These are phyloP conservation scores for Apium graveolens DNA, from an alignment of 129 eudicot species.

Conservation along the genomic window DNA sequence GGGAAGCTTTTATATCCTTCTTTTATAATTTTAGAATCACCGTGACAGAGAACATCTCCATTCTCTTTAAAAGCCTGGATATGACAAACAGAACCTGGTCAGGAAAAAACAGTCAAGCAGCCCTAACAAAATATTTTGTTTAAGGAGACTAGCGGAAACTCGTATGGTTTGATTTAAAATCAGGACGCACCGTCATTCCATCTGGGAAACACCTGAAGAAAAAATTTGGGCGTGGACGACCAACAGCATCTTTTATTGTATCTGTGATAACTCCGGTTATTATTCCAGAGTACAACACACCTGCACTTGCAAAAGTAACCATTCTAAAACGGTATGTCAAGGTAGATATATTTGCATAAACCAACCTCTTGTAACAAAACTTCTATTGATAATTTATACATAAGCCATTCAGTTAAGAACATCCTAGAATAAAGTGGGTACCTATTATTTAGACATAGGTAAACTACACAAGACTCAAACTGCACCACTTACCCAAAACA, in stretches of 20 bases:
- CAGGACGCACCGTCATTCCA: slow-evolving; percentile 59
- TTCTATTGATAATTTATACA: background rate
- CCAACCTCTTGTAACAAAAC: background rate
- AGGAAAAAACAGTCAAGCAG: slow-evolving; percentile 1
- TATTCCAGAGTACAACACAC: slow-evolving; percentile 67
- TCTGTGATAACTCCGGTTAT: slow-evolving; percentile 74
- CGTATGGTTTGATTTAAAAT: background rate
- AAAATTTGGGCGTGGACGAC: slow-evolving; percentile 91
- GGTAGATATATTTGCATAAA: background rate
- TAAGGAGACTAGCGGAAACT: background rate
- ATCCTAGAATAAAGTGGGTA: background rate
- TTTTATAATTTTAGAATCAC: slow-evolving; percentile 62
- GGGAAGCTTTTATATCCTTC: slow-evolving; percentile 95
- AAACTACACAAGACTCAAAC: background rate
- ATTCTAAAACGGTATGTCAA: background rate
- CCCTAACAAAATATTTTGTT: background rate
- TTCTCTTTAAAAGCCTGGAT: slow-evolving; percentile 39
- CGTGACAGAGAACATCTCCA: slow-evolving; percentile 62
- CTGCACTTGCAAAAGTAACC: slow-evolving; percentile 21
- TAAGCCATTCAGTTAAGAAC: background rate
- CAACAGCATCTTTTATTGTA: slow-evolving; percentile 90
- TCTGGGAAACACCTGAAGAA: slow-evolving; percentile 91
- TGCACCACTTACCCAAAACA: slow-evolving; percentile 41
- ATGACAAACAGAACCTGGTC: slow-evolving; percentile 9
- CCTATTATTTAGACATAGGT: background rate